Evolutionary conservation across 2,329 filamentous ascomycete species (phyloP), one percentile per base, ranked within the genome.

Genomic region (Neonectria coccinea): DNA sequence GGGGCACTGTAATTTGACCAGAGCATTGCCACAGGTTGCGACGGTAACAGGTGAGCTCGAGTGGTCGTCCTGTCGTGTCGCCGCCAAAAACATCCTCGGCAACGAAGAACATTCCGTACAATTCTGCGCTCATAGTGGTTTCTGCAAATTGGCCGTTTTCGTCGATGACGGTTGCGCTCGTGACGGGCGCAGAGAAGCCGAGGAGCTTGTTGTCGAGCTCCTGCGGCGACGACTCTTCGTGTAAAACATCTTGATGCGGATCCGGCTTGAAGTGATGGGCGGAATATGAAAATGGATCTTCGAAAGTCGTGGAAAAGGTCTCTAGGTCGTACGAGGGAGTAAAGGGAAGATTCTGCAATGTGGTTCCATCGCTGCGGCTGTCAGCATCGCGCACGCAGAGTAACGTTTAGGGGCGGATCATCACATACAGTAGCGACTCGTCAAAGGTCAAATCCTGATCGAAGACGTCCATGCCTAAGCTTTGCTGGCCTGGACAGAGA

Each of bases 21-120:
- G 93, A 95, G 70, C 97, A 97, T 80, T 97, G 94, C 84, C 97
- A 98, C 51, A 98, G 84, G 75, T 98, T 98, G 55, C 95, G 88
- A 47, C 95, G 90, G 77, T 98, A 98, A 84, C 95, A 98, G 0
- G 95, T 98, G 76, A 98, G 81, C 80, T 98, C 95, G 55, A 91
- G 85, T 0, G 91, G 90, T 5, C 89, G 81, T 9, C 84, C 85
- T 3, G 81, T 77, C 50, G 80, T 83, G 54, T 88, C 82, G 80
- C 87, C 79, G 78, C 89, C 78, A 82, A 92, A 94, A 5, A 93
- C 91, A 72, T 93, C 92, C 76, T 95, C 92, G 48, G 92, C 92
- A 27, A 95, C 87, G 75, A 94, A 94, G 83, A 95, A 95, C 92
- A 95, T 94, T 85, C 92, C 92, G 74, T 93, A 92, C 12, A 95